Evolutionary conservation across 305 asterid genomes (phyloP), one percentile per base, ranked within the genome.

Genomic region (Fraxinus latifolia): DNA sequence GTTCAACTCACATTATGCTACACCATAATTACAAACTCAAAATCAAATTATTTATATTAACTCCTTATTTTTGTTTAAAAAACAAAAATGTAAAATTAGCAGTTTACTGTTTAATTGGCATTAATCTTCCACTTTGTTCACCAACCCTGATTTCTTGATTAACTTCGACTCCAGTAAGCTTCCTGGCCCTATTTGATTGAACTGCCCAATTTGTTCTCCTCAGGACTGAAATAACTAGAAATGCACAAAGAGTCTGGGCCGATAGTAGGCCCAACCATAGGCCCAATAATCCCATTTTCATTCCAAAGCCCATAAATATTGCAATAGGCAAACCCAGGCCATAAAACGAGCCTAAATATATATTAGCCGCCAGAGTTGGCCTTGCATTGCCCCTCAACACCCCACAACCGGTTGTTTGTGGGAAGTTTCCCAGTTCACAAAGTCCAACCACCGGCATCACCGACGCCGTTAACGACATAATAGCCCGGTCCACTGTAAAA

Each of bases 361-460:
- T 90, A 19, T 67, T 65, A 2, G 79, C 92, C 4, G 89, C 92
- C 3, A 88, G 36, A n/a, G 72, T 77, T 1, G 93, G 95, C 87
- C 93, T 84, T 0, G 94, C 90, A 36, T 91, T 89, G 32, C 94
- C 95, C 87, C 94, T 86, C 77, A 91, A 79, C 60, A 87, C 91
- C 84, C 95, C 94, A 70, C 94, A 90, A 5, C 91, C 88, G 5
- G 92, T 82, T 25, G 95, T 91, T 79, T 89, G 94, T 17, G 91
- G 90, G 82, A 89, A 88, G 90, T 91, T 91, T 2, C 97, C 92
- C 60, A 91, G 85, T 85, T 91, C 95, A 60, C 94, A 90, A 44
- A 93, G 88, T 55, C 91, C 95, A 83, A 90, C 89, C 68, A 89
- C 89, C 70, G 95, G 92, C 89, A 92, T 84, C 1, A 88, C 81